Evolutionary conservation across 2,329 filamentous ascomycete genomes (phyloP), one percentile per base, ranked within the genome.

Genomic region (Fusarium anguioides): DNA sequence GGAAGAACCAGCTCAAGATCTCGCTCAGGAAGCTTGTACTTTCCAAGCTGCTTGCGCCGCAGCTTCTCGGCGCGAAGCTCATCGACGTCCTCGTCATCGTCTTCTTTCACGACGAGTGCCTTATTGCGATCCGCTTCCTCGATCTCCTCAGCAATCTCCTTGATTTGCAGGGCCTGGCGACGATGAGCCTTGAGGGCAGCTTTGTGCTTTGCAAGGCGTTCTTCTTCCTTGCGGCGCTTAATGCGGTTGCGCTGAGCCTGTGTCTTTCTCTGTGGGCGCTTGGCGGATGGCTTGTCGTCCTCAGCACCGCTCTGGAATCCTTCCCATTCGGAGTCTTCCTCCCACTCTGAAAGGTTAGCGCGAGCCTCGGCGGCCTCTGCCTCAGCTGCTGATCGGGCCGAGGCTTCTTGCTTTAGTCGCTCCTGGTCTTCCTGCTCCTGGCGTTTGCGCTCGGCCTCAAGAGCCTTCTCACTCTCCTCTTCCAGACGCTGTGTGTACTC

Each of bases 271-370:
- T 92, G 87, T 4, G 92, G 91, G 60, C 90, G 85, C 81, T 97
- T 97, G 37, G 67, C 67, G 11, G 70, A 73, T 63, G 87, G 86
- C 73, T 87, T 89, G 74, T 80, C 73, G 29, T 92, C 90, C 70
- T 93, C 90, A 11, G 86, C 87, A 55, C 93, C 94, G 75, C 93
- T 97, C 81, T 97, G 90, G 68, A 93, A 88, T 0, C 92, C 92
- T 77, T 94, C 95, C 93, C 94, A 97, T 15, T 92, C 94, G 44
- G 92, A 96, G 75, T 97, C 94, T 72, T 95, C 92, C 60, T 96
- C 93, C 83, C 88, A 95, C 76, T 88, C 88, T 0, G 87, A 89
- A 58, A 91, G 74, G 47, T 89, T 85, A 5, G 86, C 86, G 45
- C 85, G 87, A 64, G 87, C 86, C 73, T 92, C 89, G 0, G 89